Evolutionary conservation across 2,329 filamentous ascomycete species (phyloP), one percentile per base, ranked within the genome.

Genomic region (Aspergillus arachidicola): DNA sequence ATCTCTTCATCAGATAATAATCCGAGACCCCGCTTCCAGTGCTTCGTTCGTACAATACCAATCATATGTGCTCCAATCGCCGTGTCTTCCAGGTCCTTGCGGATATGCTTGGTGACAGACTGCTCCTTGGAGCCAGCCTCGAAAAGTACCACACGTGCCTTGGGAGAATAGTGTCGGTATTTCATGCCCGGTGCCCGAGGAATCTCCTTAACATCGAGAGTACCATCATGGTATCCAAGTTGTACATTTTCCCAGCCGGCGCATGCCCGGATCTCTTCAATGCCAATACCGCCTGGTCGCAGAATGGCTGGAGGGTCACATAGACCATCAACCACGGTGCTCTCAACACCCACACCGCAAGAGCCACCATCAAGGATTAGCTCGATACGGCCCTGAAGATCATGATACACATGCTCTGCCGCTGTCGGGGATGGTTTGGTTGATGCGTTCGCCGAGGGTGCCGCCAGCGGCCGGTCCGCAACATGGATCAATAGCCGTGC

Each of bases 151-250:
- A 99, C 94, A 53, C 85, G 88, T 1, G 95, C 96, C 76, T 89
- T 92, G 1, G 95, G 95, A 50, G 94, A 96, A 74, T 99, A 99
- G 76, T 99, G 95, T 75, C 95, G 92, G 76, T 99, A 99, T 79
- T 99, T 99, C 95, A 99, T 99, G 1, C 95, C 95, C 0, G 95
- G 95, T 0, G 95, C 95, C 61, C 92, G 85, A 0, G 95, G 95
- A 11, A 85, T 84, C 58, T 78, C 81, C 57, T 86, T 87, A 6
- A 86, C 89, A 23, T 86, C 83, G 71, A 92, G 87, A 19, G 87
- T 87, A 62, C 85, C 85, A 71, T 97, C 93, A 73, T 90, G 88
- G 77, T 97, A 98, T 12, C 87, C 94, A 63, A 90, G 87, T 65
- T 85, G 83, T 1, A 93, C 91, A 45, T 86, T 80, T 74, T 93